Evolutionary conservation across 2,329 filamentous ascomycete species (phyloP).

Genomic region (Macrophomina phaseolina): DNA sequence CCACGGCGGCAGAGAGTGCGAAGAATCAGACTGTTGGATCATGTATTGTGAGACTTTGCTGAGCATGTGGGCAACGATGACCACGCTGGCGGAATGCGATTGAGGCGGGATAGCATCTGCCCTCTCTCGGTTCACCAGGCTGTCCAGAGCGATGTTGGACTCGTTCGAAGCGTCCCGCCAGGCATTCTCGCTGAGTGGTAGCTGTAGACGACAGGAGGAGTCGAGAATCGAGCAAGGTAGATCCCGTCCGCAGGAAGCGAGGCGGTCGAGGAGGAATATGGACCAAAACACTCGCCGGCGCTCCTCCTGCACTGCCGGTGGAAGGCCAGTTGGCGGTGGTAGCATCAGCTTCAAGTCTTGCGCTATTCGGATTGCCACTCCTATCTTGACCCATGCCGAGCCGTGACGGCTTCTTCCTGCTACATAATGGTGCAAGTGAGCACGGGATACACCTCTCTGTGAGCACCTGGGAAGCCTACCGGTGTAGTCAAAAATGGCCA

Average conservation of each 20-base stretch:
- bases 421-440: not conserved
- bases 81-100: not conserved
- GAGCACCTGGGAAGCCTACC: not conserved
- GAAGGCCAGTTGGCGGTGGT: not conserved
- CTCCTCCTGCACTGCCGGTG: not conserved
- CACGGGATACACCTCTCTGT: not conserved
- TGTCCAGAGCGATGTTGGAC: not conserved
- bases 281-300: not conserved
- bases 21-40: not conserved
- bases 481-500: not conserved
- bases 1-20: not conserved
- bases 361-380: not conserved
- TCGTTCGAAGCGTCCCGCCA: not conserved
- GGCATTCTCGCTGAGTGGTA: not conserved
- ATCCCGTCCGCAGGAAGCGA: not conserved
- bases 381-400: not conserved
- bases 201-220: not conserved
- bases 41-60: not conserved
- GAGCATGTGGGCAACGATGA: not conserved
- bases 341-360: not conserved
- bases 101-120: not conserved
- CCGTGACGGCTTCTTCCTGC: not conserved
- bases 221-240: slow-evolving; percentile 5
- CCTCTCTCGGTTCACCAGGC: not conserved
- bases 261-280: not conserved